Percentiles rank a stretch among this genome's conserved stretches.
These are phyloP conservation scores for Penicillium soppii DNA, from an alignment of 495 filamentous ascomycete genomes.

Conservation along the genomic window DNA sequence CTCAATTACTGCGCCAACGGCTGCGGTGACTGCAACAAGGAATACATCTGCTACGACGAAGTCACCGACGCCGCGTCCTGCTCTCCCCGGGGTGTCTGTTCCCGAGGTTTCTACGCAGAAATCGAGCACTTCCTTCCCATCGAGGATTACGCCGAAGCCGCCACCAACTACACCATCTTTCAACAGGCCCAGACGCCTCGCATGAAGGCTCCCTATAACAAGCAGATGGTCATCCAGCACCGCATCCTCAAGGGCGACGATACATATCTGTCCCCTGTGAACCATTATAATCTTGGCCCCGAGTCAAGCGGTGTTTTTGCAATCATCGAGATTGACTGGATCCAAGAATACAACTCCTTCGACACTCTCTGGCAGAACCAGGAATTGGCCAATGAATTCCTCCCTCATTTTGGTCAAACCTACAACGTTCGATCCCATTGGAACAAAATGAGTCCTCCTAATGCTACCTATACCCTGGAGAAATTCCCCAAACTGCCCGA, in stretches of 20 bases:
- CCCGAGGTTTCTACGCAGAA: constrained; percentile 14
- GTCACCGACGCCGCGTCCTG: constrained; percentile 7
- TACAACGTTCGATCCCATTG: constrained; percentile 24
- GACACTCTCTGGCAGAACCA: constrained; percentile 16
- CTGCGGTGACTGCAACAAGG: constrained; percentile 18
- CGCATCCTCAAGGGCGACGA: constrained; percentile 19
- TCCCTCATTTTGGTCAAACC: constrained; percentile 16
- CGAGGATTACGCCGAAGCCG: constrained; percentile 13
- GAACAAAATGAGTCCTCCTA: constrained; percentile 22
- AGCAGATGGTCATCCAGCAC: constrained; percentile 8
- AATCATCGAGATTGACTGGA: constrained; percentile 17
- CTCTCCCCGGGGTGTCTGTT: constrained; percentile 15
- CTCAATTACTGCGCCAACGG: constrained; percentile 22
- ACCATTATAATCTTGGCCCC: constrained; percentile 17
- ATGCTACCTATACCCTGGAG: constrained; percentile 14
- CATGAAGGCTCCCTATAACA: constrained; percentile 15
- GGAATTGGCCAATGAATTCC: constrained; percentile 11
- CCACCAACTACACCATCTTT: constrained; percentile 13
- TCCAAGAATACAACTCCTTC: constrained; percentile 19
- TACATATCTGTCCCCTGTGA: constrained; percentile 16
- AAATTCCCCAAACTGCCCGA: constrained; percentile 18
- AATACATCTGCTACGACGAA: constrained; percentile 23
- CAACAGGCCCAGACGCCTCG: constrained; percentile 13
- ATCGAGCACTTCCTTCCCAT: constrained; percentile 25
- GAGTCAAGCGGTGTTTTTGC: constrained; percentile 16